These are phyloP conservation scores for Diplodia mutila DNA, from an alignment of 2,329 filamentous ascomycete genomes.

Conservation along the genomic window DNA sequence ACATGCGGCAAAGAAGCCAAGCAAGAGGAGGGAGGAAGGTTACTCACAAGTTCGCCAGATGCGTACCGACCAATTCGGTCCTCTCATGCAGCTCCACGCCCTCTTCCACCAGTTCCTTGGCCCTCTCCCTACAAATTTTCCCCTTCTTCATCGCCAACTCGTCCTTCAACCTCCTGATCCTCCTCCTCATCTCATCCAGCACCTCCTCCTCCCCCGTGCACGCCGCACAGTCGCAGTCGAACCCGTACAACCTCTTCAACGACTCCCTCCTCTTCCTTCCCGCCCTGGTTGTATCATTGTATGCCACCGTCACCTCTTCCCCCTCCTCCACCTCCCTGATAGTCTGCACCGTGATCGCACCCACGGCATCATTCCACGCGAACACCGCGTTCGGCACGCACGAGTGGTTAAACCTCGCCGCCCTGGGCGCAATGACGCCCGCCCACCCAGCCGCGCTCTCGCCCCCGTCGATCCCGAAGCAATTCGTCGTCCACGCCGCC, in stretches of 20 bases:
- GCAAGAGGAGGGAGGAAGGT: too few species aligned
- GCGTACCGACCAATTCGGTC: background rate
- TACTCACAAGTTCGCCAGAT: slow-evolving; percentile 12
- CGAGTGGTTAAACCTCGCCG: slow-evolving; percentile 15
- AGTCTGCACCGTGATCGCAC: slow-evolving; percentile 40
- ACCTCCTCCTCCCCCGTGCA: slow-evolving; percentile 31
- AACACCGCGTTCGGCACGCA: slow-evolving; percentile 38
- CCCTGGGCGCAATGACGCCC: background rate
- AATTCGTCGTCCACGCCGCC: background rate
- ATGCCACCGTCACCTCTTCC: slow-evolving; percentile 45
- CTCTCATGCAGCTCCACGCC: background rate
- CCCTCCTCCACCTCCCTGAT: slow-evolving; percentile 40
- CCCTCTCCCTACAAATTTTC: background rate
- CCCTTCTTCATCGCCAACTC: background rate
- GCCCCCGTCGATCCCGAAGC: background rate
- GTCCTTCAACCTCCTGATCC: background rate
- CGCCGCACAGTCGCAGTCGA: slow-evolving; percentile 43
- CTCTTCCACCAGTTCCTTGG: background rate
- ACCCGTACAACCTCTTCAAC: slow-evolving; percentile 39
- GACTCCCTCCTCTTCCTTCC: slow-evolving; percentile 39
- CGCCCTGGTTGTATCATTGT: slow-evolving; percentile 42
- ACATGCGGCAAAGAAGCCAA: background rate
- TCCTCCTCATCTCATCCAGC: background rate
- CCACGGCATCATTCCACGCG: slow-evolving; percentile 38
- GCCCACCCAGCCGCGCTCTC: background rate